Conservation (phyloP, 2,329 filamentous ascomycete species). For the Stromatinia cepivora region DNA sequence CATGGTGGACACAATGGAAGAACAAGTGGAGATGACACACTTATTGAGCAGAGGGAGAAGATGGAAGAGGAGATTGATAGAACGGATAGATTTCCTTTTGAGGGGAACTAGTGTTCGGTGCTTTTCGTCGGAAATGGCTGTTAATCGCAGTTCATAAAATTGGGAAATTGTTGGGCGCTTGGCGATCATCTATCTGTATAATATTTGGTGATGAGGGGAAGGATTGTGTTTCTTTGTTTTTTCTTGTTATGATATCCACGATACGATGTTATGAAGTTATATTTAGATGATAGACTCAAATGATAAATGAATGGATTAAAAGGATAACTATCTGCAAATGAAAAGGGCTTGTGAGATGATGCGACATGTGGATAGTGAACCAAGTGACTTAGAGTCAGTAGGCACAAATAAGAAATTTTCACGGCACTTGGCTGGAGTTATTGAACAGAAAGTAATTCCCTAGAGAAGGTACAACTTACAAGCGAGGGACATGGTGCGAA, state of each 20-base stretch:
- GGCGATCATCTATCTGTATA: background rate
- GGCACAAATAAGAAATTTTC: background rate
- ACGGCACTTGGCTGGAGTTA: background rate
- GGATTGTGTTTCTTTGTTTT: background rate
- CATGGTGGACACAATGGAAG: background rate
- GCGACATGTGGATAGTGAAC: too few species aligned
- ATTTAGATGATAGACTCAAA: conserved; percentile 3
- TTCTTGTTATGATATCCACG: conserved; percentile 14
- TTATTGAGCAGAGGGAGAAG: conserved; percentile 10
- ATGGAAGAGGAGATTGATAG: conserved; percentile 2
- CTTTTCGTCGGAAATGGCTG: background rate
- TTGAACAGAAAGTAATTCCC: background rate
- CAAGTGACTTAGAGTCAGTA: background rate
- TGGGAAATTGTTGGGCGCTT: conserved; percentile 1
- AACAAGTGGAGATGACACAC: conserved; percentile 5
- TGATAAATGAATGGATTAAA: background rate
- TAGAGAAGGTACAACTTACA: too few species aligned
- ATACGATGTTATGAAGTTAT: background rate
- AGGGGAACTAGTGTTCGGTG: background rate
- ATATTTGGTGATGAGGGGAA: background rate
- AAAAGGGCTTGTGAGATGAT: background rate
- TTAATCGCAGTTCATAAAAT: background rate
- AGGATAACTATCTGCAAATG: too few species aligned
- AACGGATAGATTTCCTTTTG: conserved; percentile 15
- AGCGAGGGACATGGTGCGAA: too few species aligned